Conservation (phyloP, 805 yeast species). For the Metschnikowia lochheadii region DNA sequence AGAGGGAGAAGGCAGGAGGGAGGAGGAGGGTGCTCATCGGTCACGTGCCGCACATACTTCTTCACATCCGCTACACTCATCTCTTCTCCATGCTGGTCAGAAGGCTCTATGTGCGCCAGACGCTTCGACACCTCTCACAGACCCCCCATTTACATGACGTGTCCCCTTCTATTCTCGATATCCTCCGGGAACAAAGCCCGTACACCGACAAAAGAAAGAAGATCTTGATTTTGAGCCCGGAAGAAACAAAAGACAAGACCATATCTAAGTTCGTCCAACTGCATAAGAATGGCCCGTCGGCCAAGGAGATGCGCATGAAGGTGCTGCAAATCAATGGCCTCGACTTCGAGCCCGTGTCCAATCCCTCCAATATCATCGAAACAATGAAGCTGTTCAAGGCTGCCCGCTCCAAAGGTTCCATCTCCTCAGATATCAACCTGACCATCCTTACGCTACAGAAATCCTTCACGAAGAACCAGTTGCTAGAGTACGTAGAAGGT, state of each 20-base stretch:
- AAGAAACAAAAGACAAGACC: constrained; percentile 15
- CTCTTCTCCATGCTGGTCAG: not conserved
- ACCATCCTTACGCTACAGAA: constrained; percentile 6
- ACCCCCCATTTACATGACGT: not conserved
- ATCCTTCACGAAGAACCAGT: constrained; percentile 15
- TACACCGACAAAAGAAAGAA: constrained; percentile 4
- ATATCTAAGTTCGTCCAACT: constrained; percentile 5
- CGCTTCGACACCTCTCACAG: constrained; percentile 4
- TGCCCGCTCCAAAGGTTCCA: not conserved
- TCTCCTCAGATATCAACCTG: constrained; percentile 5
- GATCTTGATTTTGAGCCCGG: constrained; percentile 16
- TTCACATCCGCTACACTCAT: not conserved
- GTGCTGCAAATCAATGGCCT: not conserved
- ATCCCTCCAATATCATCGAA: not conserved
- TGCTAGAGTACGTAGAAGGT: constrained; percentile 8
- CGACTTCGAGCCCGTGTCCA: not conserved
- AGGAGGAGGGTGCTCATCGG: not conserved
- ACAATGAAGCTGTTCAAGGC: constrained; percentile 7
- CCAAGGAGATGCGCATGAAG: not conserved
- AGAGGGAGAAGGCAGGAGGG: no score
- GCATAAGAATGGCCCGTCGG: not conserved
- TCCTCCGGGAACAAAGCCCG: constrained; percentile 4
- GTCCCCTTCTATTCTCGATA: constrained; percentile 6
- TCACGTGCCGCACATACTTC: not conserved
- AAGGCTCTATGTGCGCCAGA: not conserved